These are phyloP conservation scores for Talaromyces proteolyticus DNA, from an alignment of 495 filamentous ascomycete genomes.

Conservation along the genomic window DNA sequence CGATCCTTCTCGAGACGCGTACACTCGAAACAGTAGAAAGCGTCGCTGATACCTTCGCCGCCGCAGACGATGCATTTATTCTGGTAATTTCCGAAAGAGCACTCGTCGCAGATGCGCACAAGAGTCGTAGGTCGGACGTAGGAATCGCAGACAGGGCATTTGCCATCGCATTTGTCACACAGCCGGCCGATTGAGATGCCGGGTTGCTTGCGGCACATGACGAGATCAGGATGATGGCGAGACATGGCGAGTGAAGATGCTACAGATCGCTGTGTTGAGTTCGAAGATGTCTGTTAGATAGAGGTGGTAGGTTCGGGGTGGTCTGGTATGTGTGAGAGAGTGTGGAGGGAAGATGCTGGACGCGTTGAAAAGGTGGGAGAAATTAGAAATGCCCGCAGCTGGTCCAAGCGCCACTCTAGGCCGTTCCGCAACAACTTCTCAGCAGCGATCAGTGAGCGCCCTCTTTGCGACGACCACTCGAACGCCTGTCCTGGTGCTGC, in stretches of 20 bases:
- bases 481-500: background rate
- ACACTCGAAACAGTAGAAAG: conserved; percentile 99
- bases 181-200: conserved; percentile 98
- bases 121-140: conserved; percentile 98
- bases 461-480: background rate
- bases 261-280: background rate
- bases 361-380: conserved; percentile 11
- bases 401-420: conserved; percentile 8
- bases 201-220: conserved; percentile 99
- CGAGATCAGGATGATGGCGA: conserved; percentile 64
- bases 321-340: too few relatives aligned
- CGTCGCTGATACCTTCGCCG: conserved; percentile 96
- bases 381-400: conserved; percentile 14
- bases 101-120: conserved; percentile 98
- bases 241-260: conserved; percentile 18
- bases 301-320: too few relatives aligned
- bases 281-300: too few relatives aligned
- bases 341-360: conserved; percentile 1
- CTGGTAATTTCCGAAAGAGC: conserved; percentile 98
- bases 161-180: conserved; percentile 99
- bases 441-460: too few relatives aligned
- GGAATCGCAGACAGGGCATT: conserved; percentile 97
- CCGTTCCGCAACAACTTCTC: background rate
- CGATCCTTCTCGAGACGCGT: conserved; percentile 95
- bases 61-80: conserved; percentile 99